phyloP scores from a whole-genome alignment of 345 rosid genomes.

The Microcos paniculata region DNA sequence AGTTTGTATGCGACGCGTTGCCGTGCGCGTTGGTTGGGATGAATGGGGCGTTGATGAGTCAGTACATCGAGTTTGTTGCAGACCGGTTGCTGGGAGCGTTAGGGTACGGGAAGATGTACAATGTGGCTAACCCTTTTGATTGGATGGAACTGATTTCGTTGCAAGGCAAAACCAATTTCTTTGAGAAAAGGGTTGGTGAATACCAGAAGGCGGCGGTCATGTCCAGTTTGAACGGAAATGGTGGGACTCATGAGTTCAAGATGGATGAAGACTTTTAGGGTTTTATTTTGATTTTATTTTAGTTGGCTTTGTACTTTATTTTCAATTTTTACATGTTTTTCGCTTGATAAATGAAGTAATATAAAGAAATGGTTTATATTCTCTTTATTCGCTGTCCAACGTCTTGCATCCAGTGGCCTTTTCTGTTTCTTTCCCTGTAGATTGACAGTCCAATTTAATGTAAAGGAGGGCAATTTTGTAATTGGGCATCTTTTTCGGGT shows the following conservation, averaged over 20 bases:
- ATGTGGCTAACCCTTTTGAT: slow-evolving; percentile 57
- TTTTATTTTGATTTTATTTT: not conserved
- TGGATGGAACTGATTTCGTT: slow-evolving; percentile 76
- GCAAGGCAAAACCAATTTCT: slow-evolving; percentile 77
- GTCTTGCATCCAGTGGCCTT: no score
- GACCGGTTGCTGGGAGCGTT: slow-evolving; percentile 57
- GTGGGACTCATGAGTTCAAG: slow-evolving; percentile 50
- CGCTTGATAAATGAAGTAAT: not conserved
- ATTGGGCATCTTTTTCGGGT: not conserved
- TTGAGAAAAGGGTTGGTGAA: slow-evolving; percentile 68
- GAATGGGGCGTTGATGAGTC: slow-evolving; percentile 74
- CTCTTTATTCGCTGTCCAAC: no score
- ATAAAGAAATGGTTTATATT: not conserved
- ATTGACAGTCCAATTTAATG: not conserved
- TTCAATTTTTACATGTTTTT: not conserved
- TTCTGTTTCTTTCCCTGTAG: not conserved
- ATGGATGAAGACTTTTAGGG: slow-evolving; percentile 65
- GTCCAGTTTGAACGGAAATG: slow-evolving; percentile 52
- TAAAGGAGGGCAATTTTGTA: slow-evolving; percentile 2
- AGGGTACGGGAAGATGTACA: slow-evolving; percentile 51
- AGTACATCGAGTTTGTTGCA: slow-evolving; percentile 75
- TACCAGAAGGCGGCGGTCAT: slow-evolving; percentile 70
- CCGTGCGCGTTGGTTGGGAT: slow-evolving; percentile 91
- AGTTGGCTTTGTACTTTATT: not conserved
- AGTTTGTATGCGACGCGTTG: slow-evolving; percentile 91